These are phyloP conservation scores for Blepharisma stoltei DNA, from an alignment of 73 alveolate genomes.

Conservation along the genomic window DNA sequence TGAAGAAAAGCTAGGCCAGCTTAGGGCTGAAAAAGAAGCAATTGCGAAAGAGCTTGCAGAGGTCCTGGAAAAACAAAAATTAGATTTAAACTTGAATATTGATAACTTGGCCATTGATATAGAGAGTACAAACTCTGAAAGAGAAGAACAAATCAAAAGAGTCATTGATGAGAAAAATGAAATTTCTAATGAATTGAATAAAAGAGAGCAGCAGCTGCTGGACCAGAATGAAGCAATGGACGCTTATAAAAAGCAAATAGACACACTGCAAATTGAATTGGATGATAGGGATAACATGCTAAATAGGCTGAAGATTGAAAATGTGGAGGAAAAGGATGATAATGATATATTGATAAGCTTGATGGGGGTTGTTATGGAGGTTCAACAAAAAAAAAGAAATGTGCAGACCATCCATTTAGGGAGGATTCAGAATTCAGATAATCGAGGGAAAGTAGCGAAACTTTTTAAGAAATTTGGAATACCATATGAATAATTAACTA, in stretches of 20 bases:
- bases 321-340: constrained; percentile 9
- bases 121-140: neutral
- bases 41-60: neutral
- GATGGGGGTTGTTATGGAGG: neutral
- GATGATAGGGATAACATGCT: neutral
- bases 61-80: neutral
- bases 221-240: neutral
- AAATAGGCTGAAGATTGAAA: neutral
- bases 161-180: neutral
- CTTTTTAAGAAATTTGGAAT: neutral
- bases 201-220: neutral
- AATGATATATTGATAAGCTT: neutral
- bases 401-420: neutral
- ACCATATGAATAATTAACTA: neutral
- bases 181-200: neutral
- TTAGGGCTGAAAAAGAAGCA: neutral
- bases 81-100: neutral
- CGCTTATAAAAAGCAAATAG: neutral
- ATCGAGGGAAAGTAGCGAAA: neutral
- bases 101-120: neutral
- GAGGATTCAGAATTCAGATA: neutral
- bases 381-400: neutral
- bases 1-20: neutral
- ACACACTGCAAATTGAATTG: neutral
- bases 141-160: constrained; percentile 7